Evolutionary conservation across 345 rosid genomes (phyloP), one percentile per base, ranked within the genome.

Genomic region (Citrus sinensis): DNA sequence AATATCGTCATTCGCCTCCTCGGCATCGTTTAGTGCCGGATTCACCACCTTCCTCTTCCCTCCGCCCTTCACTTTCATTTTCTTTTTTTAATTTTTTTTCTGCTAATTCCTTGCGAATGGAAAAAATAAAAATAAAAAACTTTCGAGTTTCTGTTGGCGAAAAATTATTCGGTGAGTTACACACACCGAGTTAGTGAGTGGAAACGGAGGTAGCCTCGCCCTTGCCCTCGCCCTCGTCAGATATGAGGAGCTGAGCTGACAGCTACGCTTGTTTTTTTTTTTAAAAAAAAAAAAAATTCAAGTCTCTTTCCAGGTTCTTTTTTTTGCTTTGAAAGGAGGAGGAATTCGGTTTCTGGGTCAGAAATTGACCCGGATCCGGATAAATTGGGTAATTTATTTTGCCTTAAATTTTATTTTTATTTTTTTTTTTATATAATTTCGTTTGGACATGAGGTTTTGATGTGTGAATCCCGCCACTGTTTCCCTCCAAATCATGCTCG

Each of bases 31-130:
- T 17, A 29, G 63, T 24, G 34, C 66, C 51, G 25, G 24, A 67
- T 58, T 59, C 49, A 11, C 61, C 51, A 35, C 34, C 75, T 78
- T 78, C 77, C 68, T 83, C 83, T 80, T 80, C 70, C 74, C 80
- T 76, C 85, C 85, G 5, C 80, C 76, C 78, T 76, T 83, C 85
- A 83, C 72, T 70, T 68, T 24, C 79, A 37, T 75, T 19, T 61
- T 30, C 13, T 1, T 13, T 56, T 5, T 27, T 46, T 2, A 40
- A 1, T 25, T 25, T 10, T 63, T 63, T 14, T 63, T 13, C 17
- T 16, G 7, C 7, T 51, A 51, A 22, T 35, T 66, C 37, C 46
- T 4, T 24, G 37, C 5, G n/a, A 66, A 37, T 22, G 42, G 20
- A 35, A 8, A 9, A 40, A 39, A 7, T 25, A 25, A 25, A 25